phyloP scores from a whole-genome alignment of 768 basidiomycete genomes.

The Russula griseocarnosa region DNA sequence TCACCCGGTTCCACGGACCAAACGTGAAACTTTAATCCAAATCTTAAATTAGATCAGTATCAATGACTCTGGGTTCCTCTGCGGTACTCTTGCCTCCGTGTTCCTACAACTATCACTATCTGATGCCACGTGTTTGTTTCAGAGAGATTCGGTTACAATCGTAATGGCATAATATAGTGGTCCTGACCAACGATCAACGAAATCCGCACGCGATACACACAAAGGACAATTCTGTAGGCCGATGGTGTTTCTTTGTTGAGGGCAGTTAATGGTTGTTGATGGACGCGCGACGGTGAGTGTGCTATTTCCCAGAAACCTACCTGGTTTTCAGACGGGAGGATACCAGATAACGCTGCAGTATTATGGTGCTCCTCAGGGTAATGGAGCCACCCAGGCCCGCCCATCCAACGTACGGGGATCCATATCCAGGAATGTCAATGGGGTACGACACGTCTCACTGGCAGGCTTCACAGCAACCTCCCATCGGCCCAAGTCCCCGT shows the following conservation, averaged over 20 bases:
- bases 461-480: not conserved
- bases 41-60: not conserved
- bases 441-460: not conserved
- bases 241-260: too few relatives aligned
- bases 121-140: not conserved
- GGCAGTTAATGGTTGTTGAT: too few relatives aligned
- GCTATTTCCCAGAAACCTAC: not conserved
- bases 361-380: too few relatives aligned
- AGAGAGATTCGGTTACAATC: slow-evolving; percentile 49
- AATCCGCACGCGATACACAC: slow-evolving; percentile 48
- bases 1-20: not conserved
- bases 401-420: not conserved
- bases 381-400: not conserved
- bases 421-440: not conserved
- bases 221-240: slow-evolving; percentile 44
- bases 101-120: not conserved
- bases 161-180: slow-evolving; percentile 49
- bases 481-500: not conserved
- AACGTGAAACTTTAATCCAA: not conserved
- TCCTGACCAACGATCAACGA: slow-evolving; percentile 49
- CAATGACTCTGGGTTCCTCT: too few relatives aligned
- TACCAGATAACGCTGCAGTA: not conserved
- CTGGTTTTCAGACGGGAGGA: not conserved
- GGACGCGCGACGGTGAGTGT: slow-evolving; percentile 41
- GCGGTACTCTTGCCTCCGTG: not conserved